These are phyloP conservation scores for Collariella sp. DNA, from an alignment of 495 filamentous ascomycete species.

Conservation along the genomic window DNA sequence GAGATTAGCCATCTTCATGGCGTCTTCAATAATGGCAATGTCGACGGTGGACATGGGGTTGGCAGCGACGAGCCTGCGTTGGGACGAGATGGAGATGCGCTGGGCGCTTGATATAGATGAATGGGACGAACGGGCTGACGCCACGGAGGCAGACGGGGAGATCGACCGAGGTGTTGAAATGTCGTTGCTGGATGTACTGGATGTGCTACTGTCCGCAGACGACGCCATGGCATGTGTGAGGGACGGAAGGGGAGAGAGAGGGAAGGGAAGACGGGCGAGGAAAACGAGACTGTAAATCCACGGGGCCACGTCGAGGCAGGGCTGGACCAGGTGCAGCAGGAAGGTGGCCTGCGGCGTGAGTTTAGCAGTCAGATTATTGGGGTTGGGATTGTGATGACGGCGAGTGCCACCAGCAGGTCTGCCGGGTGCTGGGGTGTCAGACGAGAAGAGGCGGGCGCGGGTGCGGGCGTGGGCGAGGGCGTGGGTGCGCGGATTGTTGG, in stretches of 20 bases:
- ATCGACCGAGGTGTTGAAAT: conserved; percentile 46
- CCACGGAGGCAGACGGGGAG: conserved; percentile 41
- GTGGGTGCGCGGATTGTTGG: no score
- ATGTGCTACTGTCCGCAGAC: conserved; percentile 35
- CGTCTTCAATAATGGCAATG: conserved; percentile 43
- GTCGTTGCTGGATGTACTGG: conserved; percentile 37
- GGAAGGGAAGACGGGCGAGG: conserved; percentile 15
- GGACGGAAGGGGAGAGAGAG: conserved; percentile 13
- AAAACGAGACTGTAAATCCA: conserved; percentile 19
- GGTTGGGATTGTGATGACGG: conserved; percentile 9
- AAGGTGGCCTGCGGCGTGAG: conserved; percentile 17
- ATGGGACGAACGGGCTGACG: conserved; percentile 42
- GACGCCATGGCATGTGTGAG: conserved; percentile 42
- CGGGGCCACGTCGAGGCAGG: conserved; percentile 18
- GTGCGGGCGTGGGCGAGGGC: no score
- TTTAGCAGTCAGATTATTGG: conserved; percentile 6
- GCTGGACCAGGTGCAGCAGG: conserved; percentile 15
- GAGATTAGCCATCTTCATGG: conserved; percentile 46
- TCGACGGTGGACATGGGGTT: conserved; percentile 49
- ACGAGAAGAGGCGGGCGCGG: not conserved
- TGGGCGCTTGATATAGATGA: conserved; percentile 43
- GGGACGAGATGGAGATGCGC: conserved; percentile 44
- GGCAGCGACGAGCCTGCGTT: conserved; percentile 39
- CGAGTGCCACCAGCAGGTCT: not conserved
- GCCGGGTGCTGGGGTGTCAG: not conserved